Evolutionary conservation across 768 basidiomycete species (phyloP).

Genomic region (Cubamyces lactineus): DNA sequence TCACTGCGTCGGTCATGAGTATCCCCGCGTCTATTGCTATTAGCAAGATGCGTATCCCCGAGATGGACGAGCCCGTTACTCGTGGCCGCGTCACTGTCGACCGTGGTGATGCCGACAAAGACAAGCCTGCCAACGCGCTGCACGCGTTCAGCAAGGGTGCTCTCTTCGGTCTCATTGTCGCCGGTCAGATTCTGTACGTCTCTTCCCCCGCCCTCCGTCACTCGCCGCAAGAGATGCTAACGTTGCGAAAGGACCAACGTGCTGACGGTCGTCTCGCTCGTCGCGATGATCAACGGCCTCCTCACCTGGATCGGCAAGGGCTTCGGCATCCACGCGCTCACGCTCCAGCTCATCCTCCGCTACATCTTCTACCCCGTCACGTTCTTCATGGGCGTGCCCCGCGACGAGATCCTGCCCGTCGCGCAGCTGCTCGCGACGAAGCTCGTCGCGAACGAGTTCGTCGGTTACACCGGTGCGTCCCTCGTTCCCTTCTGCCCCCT

Average conservation of each 20-base stretch:
- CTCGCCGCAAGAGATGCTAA: background rate
- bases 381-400: constrained; percentile 81
- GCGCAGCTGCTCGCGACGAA: constrained; percentile 84
- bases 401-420: constrained; percentile 78
- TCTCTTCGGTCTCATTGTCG: constrained; percentile 81
- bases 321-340: constrained; percentile 81
- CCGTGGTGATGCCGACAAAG: constrained; percentile 61
- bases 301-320: constrained; percentile 89
- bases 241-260: constrained; percentile 65
- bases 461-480: constrained; percentile 59
- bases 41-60: constrained; percentile 85
- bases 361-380: constrained; percentile 90
- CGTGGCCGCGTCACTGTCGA: constrained; percentile 81
- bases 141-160: constrained; percentile 91
- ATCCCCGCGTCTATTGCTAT: constrained; percentile 95
- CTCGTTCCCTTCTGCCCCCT: background rate
- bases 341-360: constrained; percentile 81
- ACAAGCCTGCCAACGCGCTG: constrained; percentile 73
- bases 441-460: constrained; percentile 86
- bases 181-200: constrained; percentile 81
- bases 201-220: background rate
- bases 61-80: constrained; percentile 84
- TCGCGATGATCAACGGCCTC: constrained; percentile 80
- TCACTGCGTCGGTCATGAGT: constrained; percentile 92
- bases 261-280: constrained; percentile 80